Percentiles rank a stretch among this genome's conserved stretches.
Conservation (phyloP, 1,284 basidiomycete genomes). For the Irpex sp. region DNA sequence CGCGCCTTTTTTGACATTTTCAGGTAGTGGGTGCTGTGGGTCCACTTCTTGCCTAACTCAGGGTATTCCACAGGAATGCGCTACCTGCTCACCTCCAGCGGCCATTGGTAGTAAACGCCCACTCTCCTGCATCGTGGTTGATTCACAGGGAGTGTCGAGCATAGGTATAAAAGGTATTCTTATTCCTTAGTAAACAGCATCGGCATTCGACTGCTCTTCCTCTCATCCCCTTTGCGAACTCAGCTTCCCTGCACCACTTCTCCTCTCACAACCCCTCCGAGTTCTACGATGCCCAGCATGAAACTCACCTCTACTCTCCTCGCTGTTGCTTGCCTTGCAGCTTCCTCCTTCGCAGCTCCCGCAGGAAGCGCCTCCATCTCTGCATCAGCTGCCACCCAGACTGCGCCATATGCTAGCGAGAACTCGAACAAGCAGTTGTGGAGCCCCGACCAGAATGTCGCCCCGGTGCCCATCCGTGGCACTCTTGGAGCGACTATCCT, state of each 20-base stretch:
- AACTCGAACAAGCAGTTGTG: constrained; percentile 47
- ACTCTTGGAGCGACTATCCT: constrained; percentile 46
- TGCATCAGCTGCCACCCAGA: constrained; percentile 18
- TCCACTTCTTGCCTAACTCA: neutral
- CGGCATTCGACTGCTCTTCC: neutral
- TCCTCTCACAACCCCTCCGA: neutral
- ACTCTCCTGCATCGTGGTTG: neutral
- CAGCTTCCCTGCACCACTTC: neutral
- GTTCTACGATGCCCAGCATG: constrained; percentile 5
- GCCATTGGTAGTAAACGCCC: neutral
- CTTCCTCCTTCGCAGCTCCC: constrained; percentile 2
- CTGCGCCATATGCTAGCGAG: constrained; percentile 43
- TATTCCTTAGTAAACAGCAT: neutral
- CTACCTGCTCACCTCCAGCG: neutral
- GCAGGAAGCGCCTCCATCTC: constrained; percentile 6
- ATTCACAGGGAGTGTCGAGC: neutral
- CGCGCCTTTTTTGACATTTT: neutral
- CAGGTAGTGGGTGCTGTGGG: neutral
- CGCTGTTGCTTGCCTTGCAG: constrained; percentile 2
- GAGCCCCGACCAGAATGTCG: constrained; percentile 19
- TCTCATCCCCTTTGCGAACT: neutral
- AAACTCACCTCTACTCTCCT: constrained; percentile 5
- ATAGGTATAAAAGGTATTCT: neutral
- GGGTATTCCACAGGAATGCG: neutral
- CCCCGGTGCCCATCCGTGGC: constrained; percentile 34